Evolutionary conservation across 2,329 filamentous ascomycete genomes (phyloP).

Genomic region (Ceratocystis colombiana): DNA sequence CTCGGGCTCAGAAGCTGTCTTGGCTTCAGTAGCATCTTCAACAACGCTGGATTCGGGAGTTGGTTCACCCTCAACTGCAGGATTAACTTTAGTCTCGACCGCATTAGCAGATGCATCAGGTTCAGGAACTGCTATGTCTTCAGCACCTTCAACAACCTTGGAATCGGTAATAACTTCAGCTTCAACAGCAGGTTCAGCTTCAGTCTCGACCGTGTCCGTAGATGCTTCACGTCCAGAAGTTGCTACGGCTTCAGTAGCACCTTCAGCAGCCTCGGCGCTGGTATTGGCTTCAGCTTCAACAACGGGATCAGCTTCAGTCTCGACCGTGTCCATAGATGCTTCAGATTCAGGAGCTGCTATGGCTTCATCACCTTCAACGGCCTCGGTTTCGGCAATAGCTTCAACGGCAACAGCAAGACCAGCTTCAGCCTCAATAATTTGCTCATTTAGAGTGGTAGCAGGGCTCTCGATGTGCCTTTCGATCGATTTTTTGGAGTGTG

Average conservation of each 20-base stretch:
- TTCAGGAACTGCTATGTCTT: too few relatives aligned
- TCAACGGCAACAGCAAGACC: neutral
- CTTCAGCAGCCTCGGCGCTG: neutral
- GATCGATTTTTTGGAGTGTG: too few relatives aligned
- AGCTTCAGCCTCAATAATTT: neutral
- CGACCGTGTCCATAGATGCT: neutral
- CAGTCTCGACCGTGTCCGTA: neutral
- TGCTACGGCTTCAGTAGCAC: neutral
- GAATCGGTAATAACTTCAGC: neutral
- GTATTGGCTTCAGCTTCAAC: neutral
- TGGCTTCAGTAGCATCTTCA: neutral
- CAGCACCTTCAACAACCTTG: too few relatives aligned
- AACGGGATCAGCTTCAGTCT: neutral
- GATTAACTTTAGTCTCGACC: too few relatives aligned
- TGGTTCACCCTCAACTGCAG: neutral
- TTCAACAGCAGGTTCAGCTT: neutral
- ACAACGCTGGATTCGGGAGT: neutral
- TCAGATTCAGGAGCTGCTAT: neutral
- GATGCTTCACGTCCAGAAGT: neutral
- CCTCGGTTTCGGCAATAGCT: neutral
- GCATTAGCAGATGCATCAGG: too few relatives aligned
- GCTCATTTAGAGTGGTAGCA: neutral
- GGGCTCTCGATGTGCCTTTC: neutral
- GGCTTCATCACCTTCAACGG: neutral
- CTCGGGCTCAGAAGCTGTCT: too few relatives aligned